Conservation (phyloP, 108 stramenopile species). For the Cyclotella atomus region DNA sequence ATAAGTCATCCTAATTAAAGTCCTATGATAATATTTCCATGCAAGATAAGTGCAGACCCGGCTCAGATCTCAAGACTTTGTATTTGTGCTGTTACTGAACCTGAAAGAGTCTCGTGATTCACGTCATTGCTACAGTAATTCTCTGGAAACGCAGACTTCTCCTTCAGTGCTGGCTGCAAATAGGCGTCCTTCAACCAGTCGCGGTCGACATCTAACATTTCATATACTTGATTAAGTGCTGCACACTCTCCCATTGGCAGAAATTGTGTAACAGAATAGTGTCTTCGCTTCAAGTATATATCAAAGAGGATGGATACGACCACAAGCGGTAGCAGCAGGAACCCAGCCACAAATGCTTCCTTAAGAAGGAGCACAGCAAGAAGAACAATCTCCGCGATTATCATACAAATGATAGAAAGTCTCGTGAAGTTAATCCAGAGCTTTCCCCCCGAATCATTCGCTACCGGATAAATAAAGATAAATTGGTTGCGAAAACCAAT, state of each 20-base stretch:
- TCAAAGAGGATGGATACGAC: constrained; percentile 57
- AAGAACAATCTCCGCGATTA: constrained; percentile 61
- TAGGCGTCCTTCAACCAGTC: constrained; percentile 51
- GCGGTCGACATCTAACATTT: constrained; percentile 26
- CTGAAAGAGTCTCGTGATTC: no score
- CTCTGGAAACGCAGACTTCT: constrained; percentile 51
- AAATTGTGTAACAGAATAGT: constrained; percentile 56
- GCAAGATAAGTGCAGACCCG: no score
- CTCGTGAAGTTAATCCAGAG: constrained; percentile 60
- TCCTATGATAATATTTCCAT: no score
- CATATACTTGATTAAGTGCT: constrained; percentile 33
- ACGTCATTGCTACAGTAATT: no score
- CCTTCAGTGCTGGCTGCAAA: constrained; percentile 63
- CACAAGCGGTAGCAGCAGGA: constrained; percentile 58
- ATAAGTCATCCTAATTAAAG: no score
- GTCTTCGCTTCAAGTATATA: constrained; percentile 62
- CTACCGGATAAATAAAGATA: constrained; percentile 68
- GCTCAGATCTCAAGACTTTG: no score
- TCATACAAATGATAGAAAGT: constrained; percentile 54
- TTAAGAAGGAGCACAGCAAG: constrained; percentile 59
- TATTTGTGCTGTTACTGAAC: no score
- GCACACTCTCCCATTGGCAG: constrained; percentile 50
- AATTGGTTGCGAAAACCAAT: constrained; percentile 68
- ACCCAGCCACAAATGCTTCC: constrained; percentile 33
- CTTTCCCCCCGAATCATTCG: constrained; percentile 71